Evolutionary conservation across 2,329 filamentous ascomycete genomes (phyloP).

Genomic region (Sclerotinia spermophila): DNA sequence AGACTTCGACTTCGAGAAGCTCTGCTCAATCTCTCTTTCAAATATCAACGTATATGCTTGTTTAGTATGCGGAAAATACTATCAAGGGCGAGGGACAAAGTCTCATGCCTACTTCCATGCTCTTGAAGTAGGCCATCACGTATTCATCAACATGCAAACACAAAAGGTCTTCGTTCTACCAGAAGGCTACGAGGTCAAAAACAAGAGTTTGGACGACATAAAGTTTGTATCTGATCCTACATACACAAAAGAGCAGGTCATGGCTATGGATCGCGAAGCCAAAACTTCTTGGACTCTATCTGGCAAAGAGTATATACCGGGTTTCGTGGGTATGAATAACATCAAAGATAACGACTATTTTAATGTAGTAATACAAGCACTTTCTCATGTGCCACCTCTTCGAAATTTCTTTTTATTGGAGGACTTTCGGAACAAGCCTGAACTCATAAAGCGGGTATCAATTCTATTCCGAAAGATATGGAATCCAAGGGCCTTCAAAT

Average conservation of each 20-base stretch:
- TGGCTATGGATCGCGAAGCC: slow-evolving; percentile 66
- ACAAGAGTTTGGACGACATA: slow-evolving; percentile 93
- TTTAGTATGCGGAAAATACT: slow-evolving; percentile 96
- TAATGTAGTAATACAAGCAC: slow-evolving; percentile 88
- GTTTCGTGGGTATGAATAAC: slow-evolving; percentile 99
- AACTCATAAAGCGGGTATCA: slow-evolving; percentile 83
- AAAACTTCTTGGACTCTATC: slow-evolving; percentile 70
- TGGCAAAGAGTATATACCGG: slow-evolving; percentile 83
- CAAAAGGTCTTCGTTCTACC: slow-evolving; percentile 89
- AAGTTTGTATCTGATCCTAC: slow-evolving; percentile 94
- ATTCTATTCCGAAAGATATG: slow-evolving; percentile 94
- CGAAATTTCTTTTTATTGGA: slow-evolving; percentile 91
- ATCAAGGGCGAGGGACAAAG: slow-evolving; percentile 86
- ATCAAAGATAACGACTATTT: slow-evolving; percentile 99
- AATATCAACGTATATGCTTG: slow-evolving; percentile 99
- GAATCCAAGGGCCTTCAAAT: slow-evolving; percentile 95
- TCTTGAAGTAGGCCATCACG: slow-evolving; percentile 91
- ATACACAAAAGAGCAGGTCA: slow-evolving; percentile 76
- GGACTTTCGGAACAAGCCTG: slow-evolving; percentile 67
- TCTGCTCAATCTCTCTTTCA: slow-evolving; percentile 91
- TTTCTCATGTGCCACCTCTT: slow-evolving; percentile 84
- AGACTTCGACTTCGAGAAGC: slow-evolving; percentile 98
- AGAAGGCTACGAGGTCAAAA: slow-evolving; percentile 94
- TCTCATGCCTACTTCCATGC: slow-evolving; percentile 98
- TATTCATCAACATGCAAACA: slow-evolving; percentile 96